These are phyloP conservation scores for Xylaria intraflava DNA, from an alignment of 495 filamentous ascomycete genomes.

Conservation along the genomic window DNA sequence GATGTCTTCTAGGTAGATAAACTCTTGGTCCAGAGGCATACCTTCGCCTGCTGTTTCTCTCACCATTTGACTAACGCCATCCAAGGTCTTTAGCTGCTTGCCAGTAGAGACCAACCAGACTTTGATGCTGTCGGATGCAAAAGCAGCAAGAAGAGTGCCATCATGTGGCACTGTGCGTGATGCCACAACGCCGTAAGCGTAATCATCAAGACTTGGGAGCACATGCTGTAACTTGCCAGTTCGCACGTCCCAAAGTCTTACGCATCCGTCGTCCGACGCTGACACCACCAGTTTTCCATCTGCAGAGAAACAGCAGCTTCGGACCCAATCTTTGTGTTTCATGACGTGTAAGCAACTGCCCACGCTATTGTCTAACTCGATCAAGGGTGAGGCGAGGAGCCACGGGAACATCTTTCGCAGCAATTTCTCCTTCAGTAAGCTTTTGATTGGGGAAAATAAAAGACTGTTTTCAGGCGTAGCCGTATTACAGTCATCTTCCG, in stretches of 20 bases:
- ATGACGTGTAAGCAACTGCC: neutral
- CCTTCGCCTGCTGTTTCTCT: too few relatives aligned
- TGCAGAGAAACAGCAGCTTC: neutral
- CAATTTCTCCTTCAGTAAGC: neutral
- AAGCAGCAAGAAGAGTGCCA: neutral
- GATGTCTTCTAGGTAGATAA: too few relatives aligned
- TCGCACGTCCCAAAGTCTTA: neutral
- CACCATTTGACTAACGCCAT: too few relatives aligned
- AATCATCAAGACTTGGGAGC: neutral
- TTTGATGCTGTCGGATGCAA: neutral
- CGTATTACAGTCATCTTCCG: too few relatives aligned
- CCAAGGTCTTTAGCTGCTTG: neutral
- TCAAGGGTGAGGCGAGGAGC: neutral
- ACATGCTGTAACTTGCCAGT: neutral
- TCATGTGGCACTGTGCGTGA: neutral
- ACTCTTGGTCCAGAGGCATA: too few relatives aligned
- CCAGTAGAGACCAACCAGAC: neutral
- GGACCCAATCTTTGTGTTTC: neutral
- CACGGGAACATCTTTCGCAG: neutral
- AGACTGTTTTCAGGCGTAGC: neutral
- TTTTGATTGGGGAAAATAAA: neutral
- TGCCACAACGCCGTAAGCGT: neutral
- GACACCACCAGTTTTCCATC: neutral
- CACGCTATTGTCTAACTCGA: neutral
- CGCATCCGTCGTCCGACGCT: neutral